These are phyloP conservation scores for Begonia peltatifolia DNA, from an alignment of 306 rosid species.

Conservation along the genomic window DNA sequence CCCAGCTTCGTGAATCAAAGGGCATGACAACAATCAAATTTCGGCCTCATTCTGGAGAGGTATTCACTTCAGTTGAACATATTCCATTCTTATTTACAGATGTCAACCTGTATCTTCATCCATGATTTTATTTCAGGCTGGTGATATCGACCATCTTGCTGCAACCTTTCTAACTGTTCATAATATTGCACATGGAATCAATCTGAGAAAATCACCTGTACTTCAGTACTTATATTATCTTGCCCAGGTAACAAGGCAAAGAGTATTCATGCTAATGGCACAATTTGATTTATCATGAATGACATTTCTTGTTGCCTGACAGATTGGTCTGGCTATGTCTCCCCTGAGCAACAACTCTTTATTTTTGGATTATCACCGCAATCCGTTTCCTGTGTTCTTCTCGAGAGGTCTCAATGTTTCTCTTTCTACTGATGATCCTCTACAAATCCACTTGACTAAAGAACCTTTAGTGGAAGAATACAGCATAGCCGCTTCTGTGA, in stretches of 20 bases:
- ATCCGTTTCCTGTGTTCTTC: slow-evolving; percentile 84
- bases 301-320: slow-evolving; percentile 6
- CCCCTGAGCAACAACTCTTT: slow-evolving; percentile 94
- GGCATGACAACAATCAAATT: slow-evolving; percentile 93
- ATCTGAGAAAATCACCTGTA: slow-evolving; percentile 88
- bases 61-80: slow-evolving; percentile 14
- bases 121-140: slow-evolving; percentile 47
- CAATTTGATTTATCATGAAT: not conserved
- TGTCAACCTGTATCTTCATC: slow-evolving; percentile 11
- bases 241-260: slow-evolving; percentile 54
- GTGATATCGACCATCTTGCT: slow-evolving; percentile 98
- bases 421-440: slow-evolving; percentile 98
- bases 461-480: slow-evolving; percentile 98
- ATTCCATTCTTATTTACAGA: not conserved
- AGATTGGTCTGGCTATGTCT: slow-evolving; percentile 98
- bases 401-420: slow-evolving; percentile 91
- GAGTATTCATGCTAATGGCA: not conserved
- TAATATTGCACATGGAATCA: slow-evolving; percentile 91
- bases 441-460: slow-evolving; percentile 92
- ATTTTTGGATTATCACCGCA: slow-evolving; percentile 92
- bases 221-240: slow-evolving; percentile 85
- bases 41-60: slow-evolving; percentile 99
- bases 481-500: slow-evolving; percentile 97
- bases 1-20: slow-evolving; percentile 93
- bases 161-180: slow-evolving; percentile 79